A percentile compares a stretch with the other conserved stretches of the same genome.
Conservation (phyloP, 768 basidiomycete genomes). For the Mycena rosella region DNA sequence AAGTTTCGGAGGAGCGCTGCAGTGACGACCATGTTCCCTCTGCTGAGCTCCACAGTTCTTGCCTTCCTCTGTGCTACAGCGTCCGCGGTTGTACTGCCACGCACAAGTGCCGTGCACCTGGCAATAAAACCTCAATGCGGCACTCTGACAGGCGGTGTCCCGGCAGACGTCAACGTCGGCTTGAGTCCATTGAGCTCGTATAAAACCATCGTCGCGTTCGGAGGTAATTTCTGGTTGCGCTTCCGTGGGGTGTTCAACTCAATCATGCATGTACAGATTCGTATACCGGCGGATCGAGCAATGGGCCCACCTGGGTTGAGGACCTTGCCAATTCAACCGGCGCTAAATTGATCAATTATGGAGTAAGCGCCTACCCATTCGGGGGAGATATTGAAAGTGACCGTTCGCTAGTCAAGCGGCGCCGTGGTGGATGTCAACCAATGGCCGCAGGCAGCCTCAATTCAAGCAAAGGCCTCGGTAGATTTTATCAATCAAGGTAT, state of each 20-base stretch:
- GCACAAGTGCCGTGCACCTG: conserved; percentile 45
- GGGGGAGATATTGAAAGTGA: neutral
- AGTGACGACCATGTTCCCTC: conserved; percentile 33
- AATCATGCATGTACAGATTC: conserved; percentile 41
- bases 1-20: neutral
- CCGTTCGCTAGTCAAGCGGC: conserved; percentile 50
- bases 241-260: neutral
- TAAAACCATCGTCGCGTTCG: conserved; percentile 65
- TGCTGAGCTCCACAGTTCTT: conserved; percentile 35
- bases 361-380: conserved; percentile 44
- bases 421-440: conserved; percentile 43
- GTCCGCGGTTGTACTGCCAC: conserved; percentile 40
- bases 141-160: conserved; percentile 47
- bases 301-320: conserved; percentile 59
- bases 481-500: conserved; percentile 58
- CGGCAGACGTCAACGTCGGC: conserved; percentile 61
- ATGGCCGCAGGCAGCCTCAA: conserved; percentile 14
- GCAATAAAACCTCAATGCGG: conserved; percentile 64
- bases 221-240: conserved; percentile 43
- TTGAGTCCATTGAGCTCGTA: conserved; percentile 49
- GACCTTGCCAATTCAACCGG: conserved; percentile 49
- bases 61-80: conserved; percentile 36
- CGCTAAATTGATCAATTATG: conserved; percentile 57
- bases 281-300: conserved; percentile 56
- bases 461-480: conserved; percentile 7